Base-by-base conservation (phyloP, 192 early-diverging fungal genomes). In the Entophlyctis luteolus region DNA sequence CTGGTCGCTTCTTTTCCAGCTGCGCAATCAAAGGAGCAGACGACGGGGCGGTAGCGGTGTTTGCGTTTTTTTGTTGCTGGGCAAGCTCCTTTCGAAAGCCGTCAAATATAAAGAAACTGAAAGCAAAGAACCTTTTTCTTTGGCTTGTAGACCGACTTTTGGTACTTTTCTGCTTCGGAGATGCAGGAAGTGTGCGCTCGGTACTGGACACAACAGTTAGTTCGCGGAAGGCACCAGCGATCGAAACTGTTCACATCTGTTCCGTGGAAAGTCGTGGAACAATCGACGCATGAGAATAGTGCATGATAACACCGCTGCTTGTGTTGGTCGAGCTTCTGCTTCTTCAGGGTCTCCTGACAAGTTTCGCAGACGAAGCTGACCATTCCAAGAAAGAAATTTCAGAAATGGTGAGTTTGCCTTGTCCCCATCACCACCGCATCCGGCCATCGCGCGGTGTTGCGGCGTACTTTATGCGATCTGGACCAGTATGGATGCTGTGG, bases 271-370 rank as follows among this genome's bases (percentile, higher is more conserved):
- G 91, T 92, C 18, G 74, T 82, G 6, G 83, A 83, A 74, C 95
- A 98, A 75, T 98, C 96, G 62, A 96, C 87, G 75, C 94, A 96
- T 20, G 89, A 87, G 74, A 90, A 96, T 50, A 85, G 80, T n/a
- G 93, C 90, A 38, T 87, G 70, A 34, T 77, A 80, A 75, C 96
- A 98, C n/a, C 91, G 87, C 62, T 83, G 72, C 22, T 72, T 72
- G 75, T 98, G 96, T 60, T 84, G 81, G 59, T 93, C 91, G 4
- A 94, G 81, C 72, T 96, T 96, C 36, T 89, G 84, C 82, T 96
- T 96, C 77, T 96, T 98, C n/a, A 98, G 72, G 48, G 91, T 91
- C 71, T 91, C 87, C 56, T 84, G 82, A 62, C 81, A 82, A 66
- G 62, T 20, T 54, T 71, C 70, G 29, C 70, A 71, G 14, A 71